Conservation (phyloP, 345 rosid genomes). For the Turnera subulata region DNA sequence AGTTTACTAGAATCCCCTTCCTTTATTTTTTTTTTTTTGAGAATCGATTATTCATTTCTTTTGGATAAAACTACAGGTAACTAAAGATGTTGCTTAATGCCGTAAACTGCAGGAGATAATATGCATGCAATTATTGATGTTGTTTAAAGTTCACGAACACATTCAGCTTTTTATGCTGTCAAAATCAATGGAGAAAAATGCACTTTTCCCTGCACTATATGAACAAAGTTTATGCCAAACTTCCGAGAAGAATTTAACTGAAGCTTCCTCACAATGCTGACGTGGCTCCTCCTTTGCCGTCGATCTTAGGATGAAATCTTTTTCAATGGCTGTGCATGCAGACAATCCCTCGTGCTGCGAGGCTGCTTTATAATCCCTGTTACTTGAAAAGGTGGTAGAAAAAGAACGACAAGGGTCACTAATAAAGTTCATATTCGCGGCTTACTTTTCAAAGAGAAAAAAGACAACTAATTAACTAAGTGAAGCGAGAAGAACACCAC, state of each 20-base stretch:
- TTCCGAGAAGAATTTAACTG: too few relatives aligned
- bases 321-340: background rate
- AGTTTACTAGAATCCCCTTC: too few relatives aligned
- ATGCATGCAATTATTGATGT: slow-evolving; percentile 11
- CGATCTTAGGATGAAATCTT: background rate
- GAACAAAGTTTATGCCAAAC: background rate
- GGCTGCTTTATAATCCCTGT: background rate
- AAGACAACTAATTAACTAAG: background rate
- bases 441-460: too few relatives aligned
- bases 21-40: too few relatives aligned
- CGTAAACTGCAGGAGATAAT: background rate
- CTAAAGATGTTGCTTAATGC: too few relatives aligned
- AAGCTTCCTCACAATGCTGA: background rate
- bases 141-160: slow-evolving; percentile 1
- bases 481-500: too few relatives aligned
- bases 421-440: too few relatives aligned
- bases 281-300: slow-evolving; percentile 2
- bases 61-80: too few relatives aligned
- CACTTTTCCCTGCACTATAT: background rate
- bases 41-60: too few relatives aligned
- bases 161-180: background rate
- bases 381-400: too few relatives aligned
- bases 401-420: too few relatives aligned
- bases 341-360: background rate
- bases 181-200: too few relatives aligned